Percentiles rank a stretch among this genome's conserved stretches.
These are phyloP conservation scores for Sugiyamaella xylanicola DNA, from an alignment of 1,139 yeast species.

Conservation along the genomic window DNA sequence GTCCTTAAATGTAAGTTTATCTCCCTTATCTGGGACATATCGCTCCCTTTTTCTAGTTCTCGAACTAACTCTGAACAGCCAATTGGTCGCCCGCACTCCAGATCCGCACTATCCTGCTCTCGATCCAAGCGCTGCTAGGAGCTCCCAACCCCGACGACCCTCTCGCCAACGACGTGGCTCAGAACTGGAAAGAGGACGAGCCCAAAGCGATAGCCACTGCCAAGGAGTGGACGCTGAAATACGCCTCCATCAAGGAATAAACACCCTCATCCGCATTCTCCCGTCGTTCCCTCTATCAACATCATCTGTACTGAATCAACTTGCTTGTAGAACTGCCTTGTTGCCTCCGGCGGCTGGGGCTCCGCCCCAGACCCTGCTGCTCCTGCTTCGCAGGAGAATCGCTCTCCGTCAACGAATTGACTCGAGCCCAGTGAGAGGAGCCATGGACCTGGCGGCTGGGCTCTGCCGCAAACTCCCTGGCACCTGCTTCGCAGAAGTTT, in stretches of 20 bases:
- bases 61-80: too few species aligned
- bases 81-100: slow-evolving; percentile 99
- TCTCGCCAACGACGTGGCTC: slow-evolving; percentile 95
- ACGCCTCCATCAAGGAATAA: slow-evolving; percentile 54
- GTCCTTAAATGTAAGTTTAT: slow-evolving; percentile 71
- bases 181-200: slow-evolving; percentile 91
- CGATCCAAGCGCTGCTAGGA: slow-evolving; percentile 90
- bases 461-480: neutral
- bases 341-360: slow-evolving; percentile 6
- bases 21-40: too few species aligned
- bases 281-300: neutral
- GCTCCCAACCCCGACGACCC: slow-evolving; percentile 99
- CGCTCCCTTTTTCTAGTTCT: too few species aligned
- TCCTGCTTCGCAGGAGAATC: neutral
- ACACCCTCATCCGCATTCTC: neutral
- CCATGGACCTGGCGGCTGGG: too few species aligned
- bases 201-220: slow-evolving; percentile 79
- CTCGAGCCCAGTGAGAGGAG: slow-evolving; percentile 1
- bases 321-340: neutral
- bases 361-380: neutral
- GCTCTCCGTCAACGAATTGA: neutral
- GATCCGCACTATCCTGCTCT: slow-evolving; percentile 87
- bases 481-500: neutral
- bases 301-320: neutral
- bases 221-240: slow-evolving; percentile 78